These are phyloP conservation scores for Picea engelmannii DNA, from an alignment of 83 land plant species.

Conservation along the genomic window DNA sequence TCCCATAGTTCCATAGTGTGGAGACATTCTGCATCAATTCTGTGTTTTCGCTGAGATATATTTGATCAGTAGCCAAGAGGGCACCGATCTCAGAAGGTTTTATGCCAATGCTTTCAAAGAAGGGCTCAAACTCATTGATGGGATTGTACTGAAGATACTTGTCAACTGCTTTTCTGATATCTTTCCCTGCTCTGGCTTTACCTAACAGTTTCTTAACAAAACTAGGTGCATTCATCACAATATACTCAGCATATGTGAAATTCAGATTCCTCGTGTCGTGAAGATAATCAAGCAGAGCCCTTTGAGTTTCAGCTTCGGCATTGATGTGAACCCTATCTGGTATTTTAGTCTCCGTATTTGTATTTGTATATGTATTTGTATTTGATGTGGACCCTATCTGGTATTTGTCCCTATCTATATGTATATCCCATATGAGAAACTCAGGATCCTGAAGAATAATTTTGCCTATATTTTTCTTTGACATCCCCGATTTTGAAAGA, in stretches of 20 bases:
- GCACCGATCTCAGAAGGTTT: constrained; percentile 32
- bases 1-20: constrained; percentile 49
- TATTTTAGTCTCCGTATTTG: no score
- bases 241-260: constrained; percentile 37
- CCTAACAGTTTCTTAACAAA: constrained; percentile 36
- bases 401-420: no score
- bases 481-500: no score
- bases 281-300: constrained; percentile 41
- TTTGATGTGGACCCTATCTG: no score
- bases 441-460: no score
- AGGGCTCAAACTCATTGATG: constrained; percentile 69
- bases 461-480: no score
- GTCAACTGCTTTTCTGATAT: constrained; percentile 6
- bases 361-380: no score
- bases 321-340: no score
- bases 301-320: constrained; percentile 17
- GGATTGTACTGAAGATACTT: constrained; percentile 46
- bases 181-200: constrained; percentile 18
- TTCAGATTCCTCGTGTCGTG: constrained; percentile 28
- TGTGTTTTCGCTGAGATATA: constrained; percentile 45
- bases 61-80: constrained; percentile 35
- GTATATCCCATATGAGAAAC: no score
- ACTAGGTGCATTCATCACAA: constrained; percentile 36
- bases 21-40: constrained; percentile 46
- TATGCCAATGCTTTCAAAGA: constrained; percentile 72